A percentile compares a stretch with the other conserved stretches of the same genome.
phyloP scores from a whole-genome alignment of 177 flowering plant genomes.

The Tripterygium wilfordii region DNA sequence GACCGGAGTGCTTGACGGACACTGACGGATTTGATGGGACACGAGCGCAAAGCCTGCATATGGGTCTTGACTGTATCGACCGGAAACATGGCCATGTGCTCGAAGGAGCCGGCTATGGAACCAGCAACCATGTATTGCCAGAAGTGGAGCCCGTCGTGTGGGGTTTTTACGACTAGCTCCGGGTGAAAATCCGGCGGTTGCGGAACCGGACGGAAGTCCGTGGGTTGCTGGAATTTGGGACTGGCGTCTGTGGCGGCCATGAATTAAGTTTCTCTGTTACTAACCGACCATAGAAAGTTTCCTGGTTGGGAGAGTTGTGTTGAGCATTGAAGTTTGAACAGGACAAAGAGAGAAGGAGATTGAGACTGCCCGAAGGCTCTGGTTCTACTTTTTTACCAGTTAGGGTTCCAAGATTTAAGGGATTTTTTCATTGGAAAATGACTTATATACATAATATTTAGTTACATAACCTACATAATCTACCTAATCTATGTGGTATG shows the following conservation, averaged over 20 bases:
- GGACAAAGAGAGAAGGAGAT: no score
- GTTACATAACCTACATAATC: no score
- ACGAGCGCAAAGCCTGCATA: conserved; percentile 66
- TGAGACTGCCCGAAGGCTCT: no score
- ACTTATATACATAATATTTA: no score
- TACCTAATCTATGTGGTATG: no score
- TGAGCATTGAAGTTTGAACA: no score
- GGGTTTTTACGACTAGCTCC: conserved; percentile 25
- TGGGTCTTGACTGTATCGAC: conserved; percentile 87
- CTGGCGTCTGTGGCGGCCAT: conserved; percentile 37
- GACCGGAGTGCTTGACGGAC: conserved; percentile 52
- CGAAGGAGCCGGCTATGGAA: conserved; percentile 75
- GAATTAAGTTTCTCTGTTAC: no score
- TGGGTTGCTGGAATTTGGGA: conserved; percentile 29
- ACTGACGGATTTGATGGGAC: conserved; percentile 45
- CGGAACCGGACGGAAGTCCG: conserved; percentile 29
- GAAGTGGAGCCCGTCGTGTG: conserved; percentile 69
- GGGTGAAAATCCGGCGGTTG: conserved; percentile 39
- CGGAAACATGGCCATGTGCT: conserved; percentile 93
- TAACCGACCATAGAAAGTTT: no score
- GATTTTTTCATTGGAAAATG: not conserved
- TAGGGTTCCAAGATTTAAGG: conserved; percentile 8
- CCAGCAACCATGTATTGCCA: conserved; percentile 94
- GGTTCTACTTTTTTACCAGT: no score
- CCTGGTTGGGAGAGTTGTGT: no score